Evolutionary conservation across 2,329 filamentous ascomycete genomes (phyloP), one percentile per base, ranked within the genome.

Genomic region (Trematosphaeria pertusa): DNA sequence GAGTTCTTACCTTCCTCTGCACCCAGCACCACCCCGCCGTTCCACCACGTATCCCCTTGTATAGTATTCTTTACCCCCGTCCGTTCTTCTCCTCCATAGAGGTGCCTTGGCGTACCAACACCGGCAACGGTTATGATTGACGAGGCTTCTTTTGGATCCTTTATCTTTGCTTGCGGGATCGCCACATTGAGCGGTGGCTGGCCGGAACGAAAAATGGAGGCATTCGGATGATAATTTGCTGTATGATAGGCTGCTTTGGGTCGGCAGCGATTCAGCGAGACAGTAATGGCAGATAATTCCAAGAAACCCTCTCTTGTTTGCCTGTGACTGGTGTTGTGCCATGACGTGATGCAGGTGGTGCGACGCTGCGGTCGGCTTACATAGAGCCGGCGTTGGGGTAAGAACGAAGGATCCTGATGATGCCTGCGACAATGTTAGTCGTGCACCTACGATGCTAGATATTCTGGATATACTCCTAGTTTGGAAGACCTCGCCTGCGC

Each of bases 51-150:
- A 36, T 48, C 31, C 26, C 26, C 45, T 42, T 60, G 57, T 58
- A 60, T 42, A 51, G 37, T 55, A 60, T 51, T 50, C 22, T 41
- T 34, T 36, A 40, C 34, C 21, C 35, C 37, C 44, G 20, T 17
- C 28, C 21, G 10, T 43, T 38, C 24, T 41, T 31, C 22, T 45
- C 51, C 43, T 57, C 45, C 46, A 59, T 62, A 61, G 48, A 55
- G 46, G 47, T 51, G 44, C 34, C 32, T 42, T 32, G 46, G 24
- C 7, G 46, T 46, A 52, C 45, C 49, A 38, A 30, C 22, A 37
- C 52, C 49, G 54, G 59, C 54, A 50, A 58, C 48, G 46, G 49
- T 49, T 46, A 58, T 43, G 59, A 62, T 56, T 58, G 50, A 64
- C 32, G 61, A 64, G 49, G 39, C 28, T 61, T 46, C 37, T 52